phyloP scores from a whole-genome alignment of 106 monocot species.

The Allium sativum region DNA sequence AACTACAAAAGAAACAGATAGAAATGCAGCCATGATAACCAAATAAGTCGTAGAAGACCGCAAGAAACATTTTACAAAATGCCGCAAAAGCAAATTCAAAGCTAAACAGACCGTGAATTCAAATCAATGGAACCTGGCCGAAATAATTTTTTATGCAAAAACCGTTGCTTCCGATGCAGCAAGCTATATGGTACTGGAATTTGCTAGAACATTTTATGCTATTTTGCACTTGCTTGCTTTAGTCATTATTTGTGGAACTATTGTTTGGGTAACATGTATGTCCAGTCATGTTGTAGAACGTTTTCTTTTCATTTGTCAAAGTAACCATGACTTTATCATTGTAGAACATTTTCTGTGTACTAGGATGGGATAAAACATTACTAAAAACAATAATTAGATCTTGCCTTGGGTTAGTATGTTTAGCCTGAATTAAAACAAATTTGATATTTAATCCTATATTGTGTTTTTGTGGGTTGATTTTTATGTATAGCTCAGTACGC shows the following conservation, averaged over 20 bases:
- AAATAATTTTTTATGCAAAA: slow-evolving; percentile 25
- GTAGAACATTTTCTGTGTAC: no score
- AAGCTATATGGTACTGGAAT: background rate
- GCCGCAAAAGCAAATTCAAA: slow-evolving; percentile 9
- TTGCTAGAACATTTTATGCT: slow-evolving; percentile 10
- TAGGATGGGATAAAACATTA: no score
- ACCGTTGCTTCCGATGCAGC: slow-evolving; percentile 22
- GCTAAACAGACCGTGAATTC: slow-evolving; percentile 3
- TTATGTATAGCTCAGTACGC: no score
- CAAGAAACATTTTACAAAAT: slow-evolving; percentile 7
- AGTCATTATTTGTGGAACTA: slow-evolving; percentile 47
- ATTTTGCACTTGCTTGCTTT: slow-evolving; percentile 44
- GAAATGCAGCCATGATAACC: background rate
- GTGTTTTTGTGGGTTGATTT: no score
- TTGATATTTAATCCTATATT: no score
- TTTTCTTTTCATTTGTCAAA: no score
- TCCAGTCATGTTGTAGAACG: slow-evolving; percentile 78
- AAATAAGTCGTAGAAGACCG: background rate
- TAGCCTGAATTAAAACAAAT: no score
- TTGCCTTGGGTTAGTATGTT: no score
- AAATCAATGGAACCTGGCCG: slow-evolving; percentile 21
- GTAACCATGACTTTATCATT: no score
- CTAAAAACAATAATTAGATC: no score
- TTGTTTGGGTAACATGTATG: slow-evolving; percentile 78
- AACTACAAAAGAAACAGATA: background rate